Percentiles rank a stretch among this genome's conserved stretches.
phyloP scores from a whole-genome alignment of 2,329 filamentous ascomycete species.

The Aspergillus niger region DNA sequence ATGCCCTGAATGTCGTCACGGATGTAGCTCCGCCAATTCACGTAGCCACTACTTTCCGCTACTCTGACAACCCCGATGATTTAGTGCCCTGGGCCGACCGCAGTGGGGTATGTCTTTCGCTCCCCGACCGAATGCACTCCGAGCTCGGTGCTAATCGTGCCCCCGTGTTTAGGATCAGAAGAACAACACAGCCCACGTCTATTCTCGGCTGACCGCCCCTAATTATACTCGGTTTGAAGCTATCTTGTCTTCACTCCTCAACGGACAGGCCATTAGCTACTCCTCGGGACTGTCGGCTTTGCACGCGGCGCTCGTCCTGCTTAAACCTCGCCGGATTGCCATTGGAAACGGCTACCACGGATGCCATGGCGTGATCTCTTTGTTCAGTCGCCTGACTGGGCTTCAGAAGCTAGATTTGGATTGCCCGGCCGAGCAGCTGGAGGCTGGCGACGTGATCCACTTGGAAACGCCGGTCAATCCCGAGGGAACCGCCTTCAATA shows the following conservation, averaged over 20 bases:
- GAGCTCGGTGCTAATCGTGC: background rate
- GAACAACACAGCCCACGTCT: conserved; percentile 62
- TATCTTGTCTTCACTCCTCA: conserved; percentile 73
- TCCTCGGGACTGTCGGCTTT: conserved; percentile 83
- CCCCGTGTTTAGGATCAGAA: conserved; percentile 22
- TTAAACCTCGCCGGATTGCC: conserved; percentile 80
- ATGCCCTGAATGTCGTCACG: conserved; percentile 69
- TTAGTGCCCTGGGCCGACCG: conserved; percentile 56
- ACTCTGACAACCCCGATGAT: conserved; percentile 68
- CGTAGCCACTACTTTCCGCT: conserved; percentile 88
- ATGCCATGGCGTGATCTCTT: conserved; percentile 77
- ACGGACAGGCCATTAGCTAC: conserved; percentile 70
- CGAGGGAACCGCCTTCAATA: conserved; percentile 75
- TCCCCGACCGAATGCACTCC: background rate
- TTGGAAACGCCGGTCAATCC: conserved; percentile 95
- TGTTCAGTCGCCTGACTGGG: conserved; percentile 75
- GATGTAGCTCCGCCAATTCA: conserved; percentile 90
- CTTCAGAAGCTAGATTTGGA: conserved; percentile 72
- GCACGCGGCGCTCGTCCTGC: conserved; percentile 79
- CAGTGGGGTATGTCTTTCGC: conserved; percentile 53
- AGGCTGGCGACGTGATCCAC: conserved; percentile 80
- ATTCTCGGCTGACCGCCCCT: conserved; percentile 77
- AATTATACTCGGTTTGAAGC: conserved; percentile 84
- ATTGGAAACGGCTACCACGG: conserved; percentile 90
- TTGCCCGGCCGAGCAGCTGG: conserved; percentile 65